Evolutionary conservation across 441 rosid species (phyloP), one percentile per base, ranked within the genome.

Genomic region (Raphanus hybrid): DNA sequence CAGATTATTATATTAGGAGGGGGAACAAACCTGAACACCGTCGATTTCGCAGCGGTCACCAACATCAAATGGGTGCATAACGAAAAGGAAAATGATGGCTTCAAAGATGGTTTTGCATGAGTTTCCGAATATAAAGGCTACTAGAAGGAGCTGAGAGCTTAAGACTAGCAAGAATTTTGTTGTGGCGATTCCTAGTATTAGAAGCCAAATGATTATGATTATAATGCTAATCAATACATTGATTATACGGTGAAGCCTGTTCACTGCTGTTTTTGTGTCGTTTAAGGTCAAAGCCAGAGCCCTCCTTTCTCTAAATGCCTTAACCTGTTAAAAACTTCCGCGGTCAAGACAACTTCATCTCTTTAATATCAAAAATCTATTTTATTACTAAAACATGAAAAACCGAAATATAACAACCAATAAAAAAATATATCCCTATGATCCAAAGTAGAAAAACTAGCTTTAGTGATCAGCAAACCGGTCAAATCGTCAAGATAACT

Each of bases 31-130:
- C 90, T 90, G 92, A 80, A 86, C 81, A 18, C 88, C 89, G 0
- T 90, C 94, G 26, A 90, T 85, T 82, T 90, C 92, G 65, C 94
- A 90, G 14, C 93, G 85, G 69, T 90, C 94, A 15, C 94, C 94
- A 1, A 90, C 94, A 63, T 90, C 94, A 29, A 88, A 88, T 10
- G 94, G 94, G 63, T 88, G 94, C 89, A 88, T 90, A 45, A 87
- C 85, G 32, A 90, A 90, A 67, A 90, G 82, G 85, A 89, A 89
- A 78, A 89, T 82, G 71, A 89, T 85, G 59, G 91, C 85, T 83
- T 89, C 93, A 35, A 90, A 90, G 58, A 88, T 71, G 41, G 87
- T 88, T 86, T 90, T 90, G 78, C 89, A 88, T 0, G 94, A 86
- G 82, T 90, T 90, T 64, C 94, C 94, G 8, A 90, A 90, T 67